A percentile compares a stretch with the other conserved stretches of the same genome.
These are phyloP conservation scores for Mycosphaerella arachidis DNA, from an alignment of 2,329 filamentous ascomycete genomes.

Conservation along the genomic window DNA sequence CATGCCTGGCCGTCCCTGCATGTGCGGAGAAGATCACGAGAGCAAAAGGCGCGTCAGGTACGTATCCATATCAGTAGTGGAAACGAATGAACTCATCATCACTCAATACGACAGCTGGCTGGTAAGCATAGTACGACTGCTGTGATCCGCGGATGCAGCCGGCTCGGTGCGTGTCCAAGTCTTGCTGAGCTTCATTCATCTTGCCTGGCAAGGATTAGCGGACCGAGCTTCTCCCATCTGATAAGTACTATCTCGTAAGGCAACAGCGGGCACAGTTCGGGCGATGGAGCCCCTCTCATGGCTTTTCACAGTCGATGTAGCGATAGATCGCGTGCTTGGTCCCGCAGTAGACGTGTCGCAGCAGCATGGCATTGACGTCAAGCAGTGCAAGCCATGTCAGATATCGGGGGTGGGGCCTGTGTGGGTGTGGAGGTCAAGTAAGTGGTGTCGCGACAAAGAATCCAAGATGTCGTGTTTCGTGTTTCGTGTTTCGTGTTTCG, in stretches of 20 bases:
- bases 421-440: not conserved
- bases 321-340: not conserved
- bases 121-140: not conserved
- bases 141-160: not conserved
- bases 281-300: not conserved
- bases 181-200: not conserved
- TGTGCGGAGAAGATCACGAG: not conserved
- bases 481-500: not conserved
- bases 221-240: not conserved
- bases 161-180: not conserved
- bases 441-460: not conserved
- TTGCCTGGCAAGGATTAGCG: not conserved
- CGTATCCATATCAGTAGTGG: not conserved
- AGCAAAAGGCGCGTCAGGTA: not conserved
- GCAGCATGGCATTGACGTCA: not conserved
- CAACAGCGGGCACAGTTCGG: not conserved
- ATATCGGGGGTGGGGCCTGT: not conserved
- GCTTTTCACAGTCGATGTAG: not conserved
- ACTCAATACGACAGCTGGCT: not conserved
- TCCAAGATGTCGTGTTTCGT: not conserved
- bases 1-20: not conserved
- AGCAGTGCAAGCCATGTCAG: not conserved
- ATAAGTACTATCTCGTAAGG: not conserved
- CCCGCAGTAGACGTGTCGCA: not conserved
- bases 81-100: not conserved